These are phyloP conservation scores for Fagopyrum tataricum DNA, from an alignment of 148 eudicot genomes.

Conservation along the genomic window DNA sequence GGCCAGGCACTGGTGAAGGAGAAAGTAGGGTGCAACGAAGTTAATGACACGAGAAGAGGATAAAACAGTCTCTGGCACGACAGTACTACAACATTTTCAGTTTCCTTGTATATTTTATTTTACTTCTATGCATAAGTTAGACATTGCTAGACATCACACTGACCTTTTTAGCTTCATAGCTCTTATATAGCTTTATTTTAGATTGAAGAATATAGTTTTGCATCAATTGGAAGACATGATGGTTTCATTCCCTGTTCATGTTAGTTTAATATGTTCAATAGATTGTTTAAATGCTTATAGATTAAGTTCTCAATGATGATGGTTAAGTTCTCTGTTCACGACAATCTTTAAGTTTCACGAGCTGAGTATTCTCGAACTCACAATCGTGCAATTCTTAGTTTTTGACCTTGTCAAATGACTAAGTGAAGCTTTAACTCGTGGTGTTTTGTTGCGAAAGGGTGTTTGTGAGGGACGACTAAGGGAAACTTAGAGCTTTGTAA, in stretches of 20 bases:
- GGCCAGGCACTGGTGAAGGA: neutral
- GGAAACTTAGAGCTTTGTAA: too few relatives aligned
- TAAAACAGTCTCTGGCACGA: neutral
- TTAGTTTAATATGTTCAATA: neutral
- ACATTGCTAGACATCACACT: neutral
- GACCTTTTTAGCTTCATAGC: neutral
- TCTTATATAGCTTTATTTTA: neutral
- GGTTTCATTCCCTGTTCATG: neutral
- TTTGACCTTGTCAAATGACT: too few relatives aligned
- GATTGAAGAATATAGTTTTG: neutral
- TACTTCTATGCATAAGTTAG: neutral
- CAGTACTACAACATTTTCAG: neutral
- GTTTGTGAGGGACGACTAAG: too few relatives aligned
- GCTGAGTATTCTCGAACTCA: too few relatives aligned
- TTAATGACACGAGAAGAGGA: neutral
- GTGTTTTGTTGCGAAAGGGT: too few relatives aligned
- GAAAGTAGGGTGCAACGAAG: neutral
- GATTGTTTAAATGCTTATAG: neutral
- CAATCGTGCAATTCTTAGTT: too few relatives aligned
- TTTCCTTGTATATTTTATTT: neutral
- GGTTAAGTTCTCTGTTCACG: neutral
- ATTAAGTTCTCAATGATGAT: neutral
- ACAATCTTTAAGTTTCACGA: neutral
- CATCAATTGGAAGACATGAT: neutral
- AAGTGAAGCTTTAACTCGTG: too few relatives aligned